Conservation (phyloP, 2,329 filamentous ascomycete species). For the Lecanicillium sp. region DNA sequence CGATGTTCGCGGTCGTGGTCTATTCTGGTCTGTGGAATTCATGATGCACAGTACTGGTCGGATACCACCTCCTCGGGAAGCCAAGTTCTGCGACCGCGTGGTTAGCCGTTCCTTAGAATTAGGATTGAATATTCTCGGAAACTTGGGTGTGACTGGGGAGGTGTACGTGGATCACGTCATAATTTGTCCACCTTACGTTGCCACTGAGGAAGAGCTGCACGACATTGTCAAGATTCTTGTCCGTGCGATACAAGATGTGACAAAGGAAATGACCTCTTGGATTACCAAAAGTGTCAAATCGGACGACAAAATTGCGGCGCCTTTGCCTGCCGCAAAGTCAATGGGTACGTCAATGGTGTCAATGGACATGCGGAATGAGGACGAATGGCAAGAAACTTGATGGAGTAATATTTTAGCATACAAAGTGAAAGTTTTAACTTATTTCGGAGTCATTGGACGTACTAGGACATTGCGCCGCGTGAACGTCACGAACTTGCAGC, state of each 20-base stretch:
- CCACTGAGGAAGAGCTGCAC: slow-evolving; percentile 1
- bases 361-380: no score
- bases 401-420: no score
- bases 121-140: slow-evolving; percentile 8
- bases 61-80: neutral
- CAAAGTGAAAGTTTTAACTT: no score
- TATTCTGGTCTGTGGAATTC: slow-evolving; percentile 19
- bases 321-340: no score
- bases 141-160: slow-evolving; percentile 5
- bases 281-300: neutral
- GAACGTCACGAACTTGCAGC: no score
- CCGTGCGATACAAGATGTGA: neutral
- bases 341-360: no score
- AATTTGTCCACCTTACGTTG: slow-evolving; percentile 8
- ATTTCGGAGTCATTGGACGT: no score
- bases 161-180: slow-evolving; percentile 8
- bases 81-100: slow-evolving; percentile 4
- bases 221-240: slow-evolving; percentile 6
- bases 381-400: no score
- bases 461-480: no score
- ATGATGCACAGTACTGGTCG: neutral
- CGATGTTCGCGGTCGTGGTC: slow-evolving; percentile 19
- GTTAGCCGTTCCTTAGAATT: neutral
- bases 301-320: neutral
- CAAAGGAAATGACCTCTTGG: neutral